Evolutionary conservation across 768 basidiomycete species (phyloP).

Genomic region (Coprinopsis marcescibilis): DNA sequence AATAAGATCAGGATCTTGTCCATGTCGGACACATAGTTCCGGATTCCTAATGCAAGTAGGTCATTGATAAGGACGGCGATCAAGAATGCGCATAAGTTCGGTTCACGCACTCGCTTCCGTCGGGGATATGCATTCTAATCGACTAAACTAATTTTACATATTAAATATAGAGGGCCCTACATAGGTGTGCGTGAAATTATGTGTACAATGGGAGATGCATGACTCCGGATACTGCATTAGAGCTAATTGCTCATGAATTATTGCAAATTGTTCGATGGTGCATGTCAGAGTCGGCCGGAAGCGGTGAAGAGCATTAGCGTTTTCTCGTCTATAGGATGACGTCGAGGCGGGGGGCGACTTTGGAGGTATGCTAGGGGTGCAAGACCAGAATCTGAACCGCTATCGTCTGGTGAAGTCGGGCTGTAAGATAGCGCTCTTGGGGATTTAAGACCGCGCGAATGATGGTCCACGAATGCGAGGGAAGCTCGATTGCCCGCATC

Average conservation of each 20-base stretch:
- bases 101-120: background rate
- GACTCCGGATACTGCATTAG: background rate
- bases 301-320: conserved; percentile 34
- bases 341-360: conserved; percentile 54
- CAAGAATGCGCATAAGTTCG: no score
- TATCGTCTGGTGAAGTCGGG: conserved; percentile 27
- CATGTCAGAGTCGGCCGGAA: conserved; percentile 11
- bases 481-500: no score
- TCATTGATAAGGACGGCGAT: conserved; percentile 2
- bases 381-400: conserved; percentile 29
- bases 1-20: no score
- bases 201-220: conserved; percentile 1
- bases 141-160: conserved; percentile 2
- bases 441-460: conserved; percentile 12
- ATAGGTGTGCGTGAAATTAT: no score
- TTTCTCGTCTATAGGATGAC: conserved; percentile 61
- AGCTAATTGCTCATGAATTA: background rate
- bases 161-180: background rate
- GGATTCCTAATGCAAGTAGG: no score
- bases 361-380: conserved; percentile 69
- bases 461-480: conserved; percentile 16
- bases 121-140: conserved; percentile 4
- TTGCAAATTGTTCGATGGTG: background rate
- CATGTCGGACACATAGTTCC: no score
- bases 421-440: conserved; percentile 21